Evolutionary conservation across 2,329 filamentous ascomycete genomes (phyloP), one percentile per base, ranked within the genome.

Genomic region (Westerdykella sp.): DNA sequence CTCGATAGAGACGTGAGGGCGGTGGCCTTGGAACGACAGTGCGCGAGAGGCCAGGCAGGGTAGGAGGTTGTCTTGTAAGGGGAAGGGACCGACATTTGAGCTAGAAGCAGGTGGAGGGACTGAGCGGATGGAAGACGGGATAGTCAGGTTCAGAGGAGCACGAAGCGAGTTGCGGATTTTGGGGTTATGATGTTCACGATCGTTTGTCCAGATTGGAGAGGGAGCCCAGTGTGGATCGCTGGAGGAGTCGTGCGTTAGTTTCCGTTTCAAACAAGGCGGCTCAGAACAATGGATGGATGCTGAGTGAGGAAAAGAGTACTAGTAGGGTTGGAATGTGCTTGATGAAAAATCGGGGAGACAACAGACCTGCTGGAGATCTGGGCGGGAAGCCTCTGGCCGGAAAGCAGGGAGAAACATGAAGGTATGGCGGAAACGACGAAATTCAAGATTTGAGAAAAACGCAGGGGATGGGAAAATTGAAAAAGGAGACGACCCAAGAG

Each of bases 1-100:
- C 60, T 83, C 79, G 56, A 82, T 74, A 44, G 77, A 79, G 1
- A 79, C 70, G 40, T 78, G 66, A 1, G 70, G 68, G 1, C 73
- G 73, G 78, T 78, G 81, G 52, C 79, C 79, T 59, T 83, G 79
- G 57, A 82, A 78, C 6, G 67, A 61, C 6, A 76, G 71, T 9
- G 78, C 78, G 41, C 79, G 75, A 25, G 73, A 13, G 32, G 32
- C n/a, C 9, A 35, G 32, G 32, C 32, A 35, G 5, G 32, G 32
- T 9, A 35, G 32, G 12, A 35, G 32, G 10, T 28, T 28, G 7
- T 4, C 7, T 28, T 28, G 7, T 5, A 11, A 18, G 15, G 32
- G 32, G 18, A 4, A 21, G 18, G 18, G 18, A 6, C 6, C 6
- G 18, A 6, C 18, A 21, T 6, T 21, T 6, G 18, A 21, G 6